Conservation (phyloP, 2,329 filamentous ascomycete genomes). For the Tolypocladium pustulatum region DNA sequence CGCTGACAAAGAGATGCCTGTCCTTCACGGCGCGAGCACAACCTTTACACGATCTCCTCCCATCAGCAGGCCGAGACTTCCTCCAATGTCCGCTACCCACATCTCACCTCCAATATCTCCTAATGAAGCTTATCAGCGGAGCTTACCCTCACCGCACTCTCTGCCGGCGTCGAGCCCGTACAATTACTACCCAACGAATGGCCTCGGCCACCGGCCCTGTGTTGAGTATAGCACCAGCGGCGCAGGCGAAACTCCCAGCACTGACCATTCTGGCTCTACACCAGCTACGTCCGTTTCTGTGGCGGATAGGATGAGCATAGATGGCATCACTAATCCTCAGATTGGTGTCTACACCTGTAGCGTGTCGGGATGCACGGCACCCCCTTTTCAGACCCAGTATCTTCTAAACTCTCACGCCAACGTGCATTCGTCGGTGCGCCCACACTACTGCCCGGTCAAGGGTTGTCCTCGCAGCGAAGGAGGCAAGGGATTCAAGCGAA, state of each 20-base stretch:
- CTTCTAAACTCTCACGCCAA: constrained; percentile 72
- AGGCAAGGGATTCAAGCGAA: constrained; percentile 60
- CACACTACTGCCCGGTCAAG: constrained; percentile 54
- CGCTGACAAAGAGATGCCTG: constrained; percentile 20
- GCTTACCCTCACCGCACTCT: constrained; percentile 36
- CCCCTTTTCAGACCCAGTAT: constrained; percentile 67
- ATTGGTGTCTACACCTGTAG: constrained; percentile 47
- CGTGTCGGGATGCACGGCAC: constrained; percentile 53
- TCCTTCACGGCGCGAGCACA: constrained; percentile 12
- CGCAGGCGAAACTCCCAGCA: constrained; percentile 34
- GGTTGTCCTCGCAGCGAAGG: constrained; percentile 53
- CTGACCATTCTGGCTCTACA: constrained; percentile 32
- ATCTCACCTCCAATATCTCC: constrained; percentile 39
- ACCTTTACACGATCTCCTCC: constrained; percentile 25
- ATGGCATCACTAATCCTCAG: constrained; percentile 43
- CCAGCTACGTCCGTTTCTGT: constrained; percentile 28
- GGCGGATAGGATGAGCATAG: constrained; percentile 47
- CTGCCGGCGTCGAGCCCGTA: constrained; percentile 28
- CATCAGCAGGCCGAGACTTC: constrained; percentile 17
- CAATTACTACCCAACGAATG: constrained; percentile 21
- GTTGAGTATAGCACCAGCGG: constrained; percentile 33
- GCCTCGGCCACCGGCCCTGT: constrained; percentile 22
- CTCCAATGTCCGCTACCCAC: constrained; percentile 17
- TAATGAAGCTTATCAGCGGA: constrained; percentile 32
- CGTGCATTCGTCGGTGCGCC: constrained; percentile 54